These are phyloP conservation scores for Murraya koenigii DNA, from an alignment of 345 rosid genomes.

Conservation along the genomic window DNA sequence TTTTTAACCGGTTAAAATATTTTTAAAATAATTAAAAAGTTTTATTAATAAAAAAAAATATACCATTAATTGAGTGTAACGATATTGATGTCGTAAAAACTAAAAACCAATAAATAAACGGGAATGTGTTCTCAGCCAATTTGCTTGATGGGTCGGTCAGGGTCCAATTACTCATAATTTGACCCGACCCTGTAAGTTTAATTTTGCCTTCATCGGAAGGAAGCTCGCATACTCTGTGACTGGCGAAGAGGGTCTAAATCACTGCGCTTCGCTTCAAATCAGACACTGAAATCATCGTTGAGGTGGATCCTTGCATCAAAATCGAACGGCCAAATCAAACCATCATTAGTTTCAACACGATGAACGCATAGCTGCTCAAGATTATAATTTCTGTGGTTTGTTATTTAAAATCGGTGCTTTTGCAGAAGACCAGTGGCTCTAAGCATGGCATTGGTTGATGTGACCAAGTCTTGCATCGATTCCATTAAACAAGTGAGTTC, in stretches of 20 bases:
- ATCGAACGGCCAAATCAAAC: background rate
- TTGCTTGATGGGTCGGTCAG: background rate
- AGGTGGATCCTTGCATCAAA: background rate
- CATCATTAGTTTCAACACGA: background rate
- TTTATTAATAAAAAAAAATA: too few species aligned
- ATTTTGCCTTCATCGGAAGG: background rate
- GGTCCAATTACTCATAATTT: background rate
- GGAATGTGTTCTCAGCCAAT: background rate
- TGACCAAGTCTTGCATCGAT: constrained; percentile 71
- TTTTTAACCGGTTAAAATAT: too few species aligned
- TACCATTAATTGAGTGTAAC: too few species aligned
- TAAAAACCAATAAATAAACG: too few species aligned
- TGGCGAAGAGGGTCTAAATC: background rate
- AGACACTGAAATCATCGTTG: background rate
- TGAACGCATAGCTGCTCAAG: background rate
- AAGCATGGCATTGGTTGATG: constrained; percentile 65
- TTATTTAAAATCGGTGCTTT: background rate
- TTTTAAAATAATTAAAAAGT: too few species aligned
- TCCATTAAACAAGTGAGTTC: constrained; percentile 73
- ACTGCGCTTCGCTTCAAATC: background rate
- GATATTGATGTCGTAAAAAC: too few species aligned
- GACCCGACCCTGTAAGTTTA: background rate
- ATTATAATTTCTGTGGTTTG: background rate
- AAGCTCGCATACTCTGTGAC: background rate
- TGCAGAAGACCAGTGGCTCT: background rate